A percentile compares a stretch with the other conserved stretches of the same genome.
These are phyloP conservation scores for Vitis vinifera DNA, from an alignment of 164 flowering plant species.

Conservation along the genomic window DNA sequence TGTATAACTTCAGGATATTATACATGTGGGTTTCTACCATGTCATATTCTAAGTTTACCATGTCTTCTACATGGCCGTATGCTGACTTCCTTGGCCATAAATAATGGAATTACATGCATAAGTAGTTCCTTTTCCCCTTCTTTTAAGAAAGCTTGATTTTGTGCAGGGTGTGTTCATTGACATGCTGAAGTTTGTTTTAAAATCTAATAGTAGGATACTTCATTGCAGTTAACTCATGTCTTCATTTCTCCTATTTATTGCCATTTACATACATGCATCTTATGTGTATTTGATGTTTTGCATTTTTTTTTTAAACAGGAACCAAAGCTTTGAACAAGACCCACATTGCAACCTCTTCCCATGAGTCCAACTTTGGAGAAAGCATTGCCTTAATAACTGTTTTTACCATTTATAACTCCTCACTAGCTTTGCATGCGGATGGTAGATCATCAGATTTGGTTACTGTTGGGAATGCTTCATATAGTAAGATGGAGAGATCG, in stretches of 20 bases:
- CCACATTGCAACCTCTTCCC: slow-evolving; percentile 29
- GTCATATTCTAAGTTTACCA: not conserved
- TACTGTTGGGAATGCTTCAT: slow-evolving; percentile 68
- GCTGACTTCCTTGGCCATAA: not conserved
- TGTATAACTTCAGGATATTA: no score
- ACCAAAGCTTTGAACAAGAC: slow-evolving; percentile 70
- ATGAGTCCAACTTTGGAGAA: slow-evolving; percentile 22
- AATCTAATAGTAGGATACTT: no score
- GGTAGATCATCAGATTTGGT: slow-evolving; percentile 42
- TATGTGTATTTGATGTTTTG: not conserved
- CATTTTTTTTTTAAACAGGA: slow-evolving; percentile 40
- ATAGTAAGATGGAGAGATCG: slow-evolving; percentile 70
- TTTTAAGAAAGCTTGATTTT: not conserved
- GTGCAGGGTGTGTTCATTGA: no score
- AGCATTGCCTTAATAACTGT: slow-evolving; percentile 67
- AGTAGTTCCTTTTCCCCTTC: not conserved
- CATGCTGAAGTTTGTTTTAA: no score
- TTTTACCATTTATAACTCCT: slow-evolving; percentile 63
- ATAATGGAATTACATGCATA: not conserved
- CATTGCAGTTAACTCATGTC: no score
- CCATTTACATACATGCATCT: not conserved
- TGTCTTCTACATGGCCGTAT: not conserved
- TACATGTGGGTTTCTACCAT: not conserved
- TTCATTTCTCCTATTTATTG: no score
- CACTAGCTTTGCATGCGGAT: slow-evolving; percentile 17